Conservation (phyloP, 352 stramenopile genomes). For the Pythium chondricola region DNA sequence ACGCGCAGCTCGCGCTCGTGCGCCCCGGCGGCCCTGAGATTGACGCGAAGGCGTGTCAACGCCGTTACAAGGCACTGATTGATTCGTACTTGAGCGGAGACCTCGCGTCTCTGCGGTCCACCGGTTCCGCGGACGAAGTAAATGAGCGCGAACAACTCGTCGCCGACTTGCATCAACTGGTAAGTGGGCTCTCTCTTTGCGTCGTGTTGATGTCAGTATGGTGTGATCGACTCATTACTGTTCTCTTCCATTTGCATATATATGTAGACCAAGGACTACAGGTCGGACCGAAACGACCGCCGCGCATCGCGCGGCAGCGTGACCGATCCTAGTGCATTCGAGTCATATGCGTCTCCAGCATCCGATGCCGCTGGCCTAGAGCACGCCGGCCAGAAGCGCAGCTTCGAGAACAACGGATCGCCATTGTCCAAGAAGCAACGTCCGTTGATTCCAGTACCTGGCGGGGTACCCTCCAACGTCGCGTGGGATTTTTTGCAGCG, state of each 20-base stretch:
- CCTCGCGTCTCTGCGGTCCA: slow-evolving; percentile 15
- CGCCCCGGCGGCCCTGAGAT: slow-evolving; percentile 11
- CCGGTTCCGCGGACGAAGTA: slow-evolving; percentile 12
- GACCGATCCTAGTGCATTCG: slow-evolving; percentile 2
- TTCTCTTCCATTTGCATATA: too few species aligned
- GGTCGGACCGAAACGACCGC: slow-evolving; percentile 10
- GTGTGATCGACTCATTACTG: too few species aligned
- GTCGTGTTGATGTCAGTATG: too few species aligned
- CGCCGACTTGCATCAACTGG: slow-evolving; percentile 14
- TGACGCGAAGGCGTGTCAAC: slow-evolving; percentile 17
- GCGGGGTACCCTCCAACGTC: not conserved
- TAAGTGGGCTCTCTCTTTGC: slow-evolving; percentile 1
- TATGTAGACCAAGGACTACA: slow-evolving; percentile 13
- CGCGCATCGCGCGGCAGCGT: slow-evolving; percentile 8
- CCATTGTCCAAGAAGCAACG: slow-evolving; percentile 3
- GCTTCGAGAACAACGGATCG: slow-evolving; percentile 11
- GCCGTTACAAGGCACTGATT: slow-evolving; percentile 17
- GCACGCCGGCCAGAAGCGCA: slow-evolving; percentile 1
- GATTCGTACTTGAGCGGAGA: slow-evolving; percentile 19
- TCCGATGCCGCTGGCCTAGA: not conserved
- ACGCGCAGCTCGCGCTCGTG: slow-evolving; percentile 13
- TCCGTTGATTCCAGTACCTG: not conserved
- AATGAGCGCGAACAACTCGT: slow-evolving; percentile 20
- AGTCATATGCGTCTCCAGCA: slow-evolving; percentile 1
- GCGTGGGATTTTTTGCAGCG: slow-evolving; percentile 17